Base-by-base conservation (phyloP, 768 basidiomycete species). In the Boletus barrowsii region DNA sequence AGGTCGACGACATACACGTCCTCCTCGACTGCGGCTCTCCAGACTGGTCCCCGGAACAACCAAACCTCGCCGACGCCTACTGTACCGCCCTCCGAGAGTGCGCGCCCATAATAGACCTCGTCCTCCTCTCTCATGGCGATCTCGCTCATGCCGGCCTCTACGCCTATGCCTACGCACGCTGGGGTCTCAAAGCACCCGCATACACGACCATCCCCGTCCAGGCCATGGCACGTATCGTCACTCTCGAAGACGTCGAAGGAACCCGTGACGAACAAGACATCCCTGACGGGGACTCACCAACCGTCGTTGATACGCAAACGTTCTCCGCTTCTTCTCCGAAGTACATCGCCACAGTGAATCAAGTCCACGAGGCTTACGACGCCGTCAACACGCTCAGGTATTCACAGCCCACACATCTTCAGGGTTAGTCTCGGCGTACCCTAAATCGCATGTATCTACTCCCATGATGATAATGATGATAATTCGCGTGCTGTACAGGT, bases 201-300 rank as follows among this genome's bases (percentile, higher is more conserved):
- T 99, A 98, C 68, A 89, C 91, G 0, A 96, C 95, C 3, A 81
- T 98, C 26, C 96, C 96, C 36, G 93, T 97, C 0, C 92, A 95
- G 61, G 93, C 95, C 51, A 96, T 94, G 87, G 96, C 90, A 5
- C 81, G 92, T 33, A 91, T 98, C 41, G 92, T 92, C 15, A 88
- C 90, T 3, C 81, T 88, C 7, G 93, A 98, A 70, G 94, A 97
- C 63, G 81, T 88, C 1, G 91, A 94, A 61, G 84, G 85, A 14
- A 79, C 93, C 17, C 78, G 88, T 41, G 86, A 87, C 42, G 87
- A 93, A 66, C 80, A 90, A 62, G 83, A 86, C 54, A 73, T 90
- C 37, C 72, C 72, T 20, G 60, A 65, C 51, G 60, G 68, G 26
- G 53, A 72, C 13, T 56, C 56, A 29, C 59, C 48, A 11, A 65